These are phyloP conservation scores for Metarhizium guizhouense DNA, from an alignment of 2,329 filamentous ascomycete genomes.

Conservation along the genomic window DNA sequence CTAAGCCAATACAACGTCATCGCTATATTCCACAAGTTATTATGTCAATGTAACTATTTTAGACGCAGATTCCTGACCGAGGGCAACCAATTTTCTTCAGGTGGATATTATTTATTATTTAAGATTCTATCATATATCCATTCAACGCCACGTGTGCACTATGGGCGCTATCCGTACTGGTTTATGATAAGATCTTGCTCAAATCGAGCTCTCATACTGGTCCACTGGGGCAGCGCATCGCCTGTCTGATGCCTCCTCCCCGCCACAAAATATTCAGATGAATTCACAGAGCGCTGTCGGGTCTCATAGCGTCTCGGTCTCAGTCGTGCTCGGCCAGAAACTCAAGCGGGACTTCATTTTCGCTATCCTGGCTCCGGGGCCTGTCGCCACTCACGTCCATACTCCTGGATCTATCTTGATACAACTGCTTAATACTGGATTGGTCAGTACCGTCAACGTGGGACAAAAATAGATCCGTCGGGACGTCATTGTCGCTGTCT, in stretches of 20 bases:
- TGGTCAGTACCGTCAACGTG: constrained; percentile 18
- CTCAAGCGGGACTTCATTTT: constrained; percentile 42
- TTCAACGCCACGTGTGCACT: not conserved
- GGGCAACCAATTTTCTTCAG: too few species aligned
- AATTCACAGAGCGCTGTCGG: not conserved
- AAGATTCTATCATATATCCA: not conserved
- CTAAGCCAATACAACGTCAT: too few species aligned
- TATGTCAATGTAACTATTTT: too few species aligned
- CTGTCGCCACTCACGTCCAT: constrained; percentile 8
- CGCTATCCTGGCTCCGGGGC: constrained; percentile 24
- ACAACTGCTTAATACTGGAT: not conserved
- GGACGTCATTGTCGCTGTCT: constrained; percentile 15
- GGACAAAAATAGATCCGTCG: constrained; percentile 20
- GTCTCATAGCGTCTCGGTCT: not conserved
- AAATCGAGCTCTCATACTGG: not conserved
- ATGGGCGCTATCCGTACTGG: not conserved
- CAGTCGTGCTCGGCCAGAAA: constrained; percentile 38
- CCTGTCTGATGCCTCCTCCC: not conserved
- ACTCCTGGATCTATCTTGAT: not conserved
- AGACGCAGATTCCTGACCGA: too few species aligned
- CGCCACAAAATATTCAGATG: not conserved
- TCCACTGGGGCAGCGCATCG: not conserved
- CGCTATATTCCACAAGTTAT: too few species aligned
- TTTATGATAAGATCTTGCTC: not conserved
- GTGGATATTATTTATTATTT: not conserved